Conservation (phyloP, 2,329 filamentous ascomycete genomes). For the Calycina herbarum region DNA sequence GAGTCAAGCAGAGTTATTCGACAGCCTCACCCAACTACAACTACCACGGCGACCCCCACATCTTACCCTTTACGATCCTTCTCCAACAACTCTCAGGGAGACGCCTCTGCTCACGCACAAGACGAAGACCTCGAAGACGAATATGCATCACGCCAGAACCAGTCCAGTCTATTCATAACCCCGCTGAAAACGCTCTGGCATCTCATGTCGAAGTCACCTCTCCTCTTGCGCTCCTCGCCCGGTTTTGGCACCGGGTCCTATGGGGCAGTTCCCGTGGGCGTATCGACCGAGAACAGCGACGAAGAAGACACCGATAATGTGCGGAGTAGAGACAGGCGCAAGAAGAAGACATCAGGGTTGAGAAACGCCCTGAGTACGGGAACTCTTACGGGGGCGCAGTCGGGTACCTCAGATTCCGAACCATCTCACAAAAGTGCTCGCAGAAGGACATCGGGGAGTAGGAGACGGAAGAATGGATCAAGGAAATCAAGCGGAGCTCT, state of each 20-base stretch:
- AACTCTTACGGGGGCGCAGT: slow-evolving; percentile 8
- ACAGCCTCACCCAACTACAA: not conserved
- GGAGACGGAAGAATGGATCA: slow-evolving; percentile 13
- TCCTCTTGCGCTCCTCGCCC: slow-evolving; percentile 60
- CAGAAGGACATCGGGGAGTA: slow-evolving; percentile 20
- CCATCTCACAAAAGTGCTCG: slow-evolving; percentile 13
- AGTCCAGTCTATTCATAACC: slow-evolving; percentile 19
- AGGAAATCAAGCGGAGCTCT: slow-evolving; percentile 17
- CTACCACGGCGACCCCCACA: not conserved
- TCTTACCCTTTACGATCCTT: not conserved
- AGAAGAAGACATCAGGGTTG: slow-evolving; percentile 31
- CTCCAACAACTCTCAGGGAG: not conserved
- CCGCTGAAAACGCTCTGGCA: slow-evolving; percentile 26
- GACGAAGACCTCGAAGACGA: slow-evolving; percentile 19
- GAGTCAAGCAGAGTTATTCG: not conserved
- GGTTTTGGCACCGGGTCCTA: slow-evolving; percentile 62
- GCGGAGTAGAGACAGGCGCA: slow-evolving; percentile 27
- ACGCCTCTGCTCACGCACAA: not conserved
- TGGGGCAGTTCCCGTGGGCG: slow-evolving; percentile 53
- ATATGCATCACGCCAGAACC: slow-evolving; percentile 16
- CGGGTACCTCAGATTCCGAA: slow-evolving; percentile 17
- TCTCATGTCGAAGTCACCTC: slow-evolving; percentile 50
- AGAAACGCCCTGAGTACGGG: slow-evolving; percentile 31
- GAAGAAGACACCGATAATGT: slow-evolving; percentile 34
- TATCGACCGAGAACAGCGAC: slow-evolving; percentile 39